phyloP scores from a whole-genome alignment of 495 filamentous ascomycete genomes.

The Lichina pygmaea region DNA sequence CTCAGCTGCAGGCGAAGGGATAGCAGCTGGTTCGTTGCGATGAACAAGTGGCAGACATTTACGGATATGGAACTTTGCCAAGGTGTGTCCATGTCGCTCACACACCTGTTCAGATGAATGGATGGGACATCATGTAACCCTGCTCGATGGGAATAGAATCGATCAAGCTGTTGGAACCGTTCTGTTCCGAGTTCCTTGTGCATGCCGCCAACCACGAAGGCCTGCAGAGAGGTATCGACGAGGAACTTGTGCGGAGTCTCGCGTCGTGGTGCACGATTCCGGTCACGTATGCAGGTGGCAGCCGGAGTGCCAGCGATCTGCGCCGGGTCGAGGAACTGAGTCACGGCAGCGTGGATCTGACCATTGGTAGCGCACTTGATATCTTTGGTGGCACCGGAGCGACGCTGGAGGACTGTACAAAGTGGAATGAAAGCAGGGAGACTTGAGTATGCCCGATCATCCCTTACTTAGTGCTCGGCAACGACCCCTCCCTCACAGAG shows the following conservation, averaged over 20 bases:
- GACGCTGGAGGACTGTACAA: conserved; percentile 62
- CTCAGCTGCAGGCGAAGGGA: conserved; percentile 60
- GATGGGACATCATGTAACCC: no score
- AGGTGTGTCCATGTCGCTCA: conserved; percentile 20
- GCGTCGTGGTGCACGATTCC: conserved; percentile 72
- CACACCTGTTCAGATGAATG: no score
- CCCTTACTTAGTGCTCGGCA: not conserved
- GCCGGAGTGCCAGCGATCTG: conserved; percentile 51
- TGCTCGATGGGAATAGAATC: conserved; percentile 23
- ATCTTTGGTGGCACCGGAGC: conserved; percentile 79
- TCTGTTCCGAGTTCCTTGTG: conserved; percentile 87
- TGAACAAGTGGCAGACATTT: conserved; percentile 95
- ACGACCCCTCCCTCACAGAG: not conserved
- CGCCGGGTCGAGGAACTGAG: conserved; percentile 55
- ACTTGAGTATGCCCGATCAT: not conserved
- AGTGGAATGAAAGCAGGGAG: conserved; percentile 40
- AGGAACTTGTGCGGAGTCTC: conserved; percentile 47
- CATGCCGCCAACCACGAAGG: conserved; percentile 98
- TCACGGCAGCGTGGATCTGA: conserved; percentile 63
- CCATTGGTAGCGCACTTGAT: conserved; percentile 86
- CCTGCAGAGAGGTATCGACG: conserved; percentile 70
- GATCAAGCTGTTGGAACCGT: conserved; percentile 54
- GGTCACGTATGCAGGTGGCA: conserved; percentile 88
- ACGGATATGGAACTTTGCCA: conserved; percentile 82
- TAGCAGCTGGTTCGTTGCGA: conserved; percentile 69